Percentiles rank a stretch among this genome's conserved stretches.
Conservation (phyloP, 1,139 yeast genomes). For the Arxiozyma bovina region DNA sequence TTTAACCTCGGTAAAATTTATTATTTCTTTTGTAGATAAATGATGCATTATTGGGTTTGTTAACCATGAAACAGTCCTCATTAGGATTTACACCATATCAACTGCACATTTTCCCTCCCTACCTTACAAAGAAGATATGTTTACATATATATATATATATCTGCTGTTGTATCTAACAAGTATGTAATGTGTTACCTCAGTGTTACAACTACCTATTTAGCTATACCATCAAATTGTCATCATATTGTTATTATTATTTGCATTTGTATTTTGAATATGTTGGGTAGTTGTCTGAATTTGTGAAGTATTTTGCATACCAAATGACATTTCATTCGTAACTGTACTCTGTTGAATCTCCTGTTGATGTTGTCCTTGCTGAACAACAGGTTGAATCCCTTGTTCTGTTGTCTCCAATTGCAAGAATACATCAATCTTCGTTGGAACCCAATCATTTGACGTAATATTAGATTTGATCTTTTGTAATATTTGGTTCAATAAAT, state of each 20-base stretch:
- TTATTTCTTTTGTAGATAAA: no score
- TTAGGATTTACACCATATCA: no score
- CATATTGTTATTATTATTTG: no score
- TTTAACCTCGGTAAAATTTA: no score
- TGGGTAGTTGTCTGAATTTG: background rate
- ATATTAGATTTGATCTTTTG: constrained; percentile 19
- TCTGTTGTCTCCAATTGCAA: background rate
- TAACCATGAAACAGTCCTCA: no score
- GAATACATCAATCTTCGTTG: background rate
- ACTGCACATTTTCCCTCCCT: background rate
- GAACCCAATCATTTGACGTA: constrained; percentile 5
- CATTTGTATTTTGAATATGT: background rate
- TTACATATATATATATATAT: no score
- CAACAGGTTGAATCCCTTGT: background rate
- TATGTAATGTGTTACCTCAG: background rate
- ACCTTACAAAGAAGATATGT: background rate
- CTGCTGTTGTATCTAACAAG: background rate
- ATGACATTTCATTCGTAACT: background rate
- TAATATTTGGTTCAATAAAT: constrained; percentile 23
- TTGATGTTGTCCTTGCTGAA: background rate
- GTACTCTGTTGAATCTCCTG: background rate
- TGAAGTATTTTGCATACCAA: background rate
- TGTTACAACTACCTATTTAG: background rate
- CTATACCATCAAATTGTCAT: no score
- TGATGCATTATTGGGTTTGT: no score